Evolutionary conservation across 352 stramenopile genomes (phyloP), one percentile per base, ranked within the genome.

Genomic region (Elongisporangium undulatum): DNA sequence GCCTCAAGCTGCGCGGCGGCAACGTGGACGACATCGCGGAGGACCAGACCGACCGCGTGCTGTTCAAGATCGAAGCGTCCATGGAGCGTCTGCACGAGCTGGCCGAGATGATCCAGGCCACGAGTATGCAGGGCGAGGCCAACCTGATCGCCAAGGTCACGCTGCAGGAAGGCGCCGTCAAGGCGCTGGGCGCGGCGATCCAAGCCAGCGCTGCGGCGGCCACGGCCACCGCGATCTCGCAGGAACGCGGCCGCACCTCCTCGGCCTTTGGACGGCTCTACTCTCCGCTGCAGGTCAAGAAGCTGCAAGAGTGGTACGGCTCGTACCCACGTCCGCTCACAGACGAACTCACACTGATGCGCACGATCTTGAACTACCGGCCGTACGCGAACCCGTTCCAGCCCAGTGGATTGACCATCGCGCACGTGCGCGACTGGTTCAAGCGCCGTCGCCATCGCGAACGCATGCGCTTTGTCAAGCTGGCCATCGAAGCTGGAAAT

Each of bases 301-400:
- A 92, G 61, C 64, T 94, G 21, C 81, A 94, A 61, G 79, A 89
- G 64, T 94, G 85, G 85, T 94, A 92, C 67, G 87, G 89, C 56
- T 72, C 67, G 62, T 94, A 94, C 64, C 85, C 85, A 8, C 77
- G 85, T 1, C 85, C 85, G 38, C 51, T 94, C 8, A 75, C 81
- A 0, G 85, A 94, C 56, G 85, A 94, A 61, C 72, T 94, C 12
- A 91, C 84, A 53, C 69, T 92, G 22, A 94, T 94, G 85, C 77
- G 80, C 23, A 90, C 80, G 39, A 91, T 94, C 41, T 65, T 94
- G 41, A 91, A 89, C 67, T 92, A 91, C 61, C 80, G 78, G 22
- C 85, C 82, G 49, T 92, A 85, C 58, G 71, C 77, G 3, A 92
- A 89, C 49, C 79, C 77, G 55, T 89, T 88, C 58, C 63, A 85